These are phyloP conservation scores for Tylopilus cervinicoccineus DNA, from an alignment of 768 basidiomycete species.

Conservation along the genomic window DNA sequence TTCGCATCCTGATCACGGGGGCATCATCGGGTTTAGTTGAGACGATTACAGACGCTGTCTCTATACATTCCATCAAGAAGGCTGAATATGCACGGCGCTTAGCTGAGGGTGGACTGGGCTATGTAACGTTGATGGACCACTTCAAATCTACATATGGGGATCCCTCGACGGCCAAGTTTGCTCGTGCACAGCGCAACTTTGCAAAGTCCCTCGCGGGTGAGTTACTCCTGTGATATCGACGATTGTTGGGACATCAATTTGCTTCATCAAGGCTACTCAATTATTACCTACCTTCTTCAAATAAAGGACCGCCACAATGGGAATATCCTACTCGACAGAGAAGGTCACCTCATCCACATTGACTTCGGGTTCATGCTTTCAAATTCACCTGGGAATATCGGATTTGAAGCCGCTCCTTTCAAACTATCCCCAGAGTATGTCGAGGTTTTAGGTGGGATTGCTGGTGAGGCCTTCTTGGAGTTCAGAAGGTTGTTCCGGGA, in stretches of 20 bases:
- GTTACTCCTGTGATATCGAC: constrained; percentile 1
- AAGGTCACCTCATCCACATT: constrained; percentile 94
- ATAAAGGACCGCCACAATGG: constrained; percentile 99
- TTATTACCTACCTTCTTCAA: constrained; percentile 95
- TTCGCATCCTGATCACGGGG: constrained; percentile 94
- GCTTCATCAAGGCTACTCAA: constrained; percentile 70
- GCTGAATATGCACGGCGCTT: constrained; percentile 91
- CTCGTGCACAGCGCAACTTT: constrained; percentile 89
- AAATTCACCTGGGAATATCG: constrained; percentile 95
- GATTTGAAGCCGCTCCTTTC: constrained; percentile 99
- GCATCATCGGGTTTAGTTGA: constrained; percentile 92
- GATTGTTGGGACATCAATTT: neutral
- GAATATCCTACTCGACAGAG: constrained; percentile 93
- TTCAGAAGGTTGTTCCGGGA: constrained; percentile 87
- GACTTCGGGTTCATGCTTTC: constrained; percentile 98
- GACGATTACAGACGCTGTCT: constrained; percentile 97
- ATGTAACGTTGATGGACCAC: constrained; percentile 90
- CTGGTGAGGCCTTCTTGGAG: constrained; percentile 70
- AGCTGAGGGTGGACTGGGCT: constrained; percentile 73
- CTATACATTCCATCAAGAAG: constrained; percentile 99
- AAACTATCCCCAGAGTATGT: constrained; percentile 94
- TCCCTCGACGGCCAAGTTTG: constrained; percentile 80
- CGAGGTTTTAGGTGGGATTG: constrained; percentile 88
- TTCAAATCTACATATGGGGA: constrained; percentile 90
- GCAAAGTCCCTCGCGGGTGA: constrained; percentile 84